phyloP scores from a whole-genome alignment of 2,329 filamentous ascomycete genomes.

The Shiraia bambusicola region DNA sequence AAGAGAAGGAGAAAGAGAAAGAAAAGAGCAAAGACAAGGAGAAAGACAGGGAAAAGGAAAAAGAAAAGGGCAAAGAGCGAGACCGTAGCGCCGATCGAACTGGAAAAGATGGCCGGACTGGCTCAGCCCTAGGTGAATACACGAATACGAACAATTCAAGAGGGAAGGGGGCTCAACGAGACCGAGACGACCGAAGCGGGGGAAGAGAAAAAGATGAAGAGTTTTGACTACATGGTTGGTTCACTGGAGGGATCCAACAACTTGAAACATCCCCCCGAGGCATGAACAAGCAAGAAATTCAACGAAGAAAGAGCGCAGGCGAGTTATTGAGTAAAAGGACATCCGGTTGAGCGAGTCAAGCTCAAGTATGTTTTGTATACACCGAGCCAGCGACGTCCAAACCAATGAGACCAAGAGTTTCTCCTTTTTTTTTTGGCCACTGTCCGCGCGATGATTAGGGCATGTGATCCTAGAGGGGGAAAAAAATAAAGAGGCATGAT shows the following conservation, averaged over 20 bases:
- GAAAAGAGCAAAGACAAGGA: conserved; percentile 37
- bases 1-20: conserved; percentile 26
- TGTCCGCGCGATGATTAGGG: too few species aligned
- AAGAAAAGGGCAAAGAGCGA: conserved; percentile 21
- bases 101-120: conserved; percentile 14
- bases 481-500: too few species aligned
- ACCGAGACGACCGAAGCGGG: conserved; percentile 2
- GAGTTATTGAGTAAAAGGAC: conserved; percentile 24
- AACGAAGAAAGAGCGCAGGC: conserved; percentile 34
- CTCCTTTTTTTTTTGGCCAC: too few species aligned
- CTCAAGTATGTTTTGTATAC: too few species aligned
- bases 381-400: too few species aligned
- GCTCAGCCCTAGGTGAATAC: conserved; percentile 23
- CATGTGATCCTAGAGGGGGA: too few species aligned
- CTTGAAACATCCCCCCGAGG: conserved; percentile 8
- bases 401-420: too few species aligned
- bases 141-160: conserved; percentile 12
- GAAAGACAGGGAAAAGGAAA: conserved; percentile 16
- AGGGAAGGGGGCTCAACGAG: conserved; percentile 7
- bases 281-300: conserved; percentile 24
- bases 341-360: neutral
- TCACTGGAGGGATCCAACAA: conserved; percentile 21
- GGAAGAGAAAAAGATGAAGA: conserved; percentile 24
- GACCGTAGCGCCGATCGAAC: conserved; percentile 19
- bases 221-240: conserved; percentile 43